These are phyloP conservation scores for Musa troglodytarum DNA, from an alignment of 176 grass and related monocot genomes.

Conservation along the genomic window DNA sequence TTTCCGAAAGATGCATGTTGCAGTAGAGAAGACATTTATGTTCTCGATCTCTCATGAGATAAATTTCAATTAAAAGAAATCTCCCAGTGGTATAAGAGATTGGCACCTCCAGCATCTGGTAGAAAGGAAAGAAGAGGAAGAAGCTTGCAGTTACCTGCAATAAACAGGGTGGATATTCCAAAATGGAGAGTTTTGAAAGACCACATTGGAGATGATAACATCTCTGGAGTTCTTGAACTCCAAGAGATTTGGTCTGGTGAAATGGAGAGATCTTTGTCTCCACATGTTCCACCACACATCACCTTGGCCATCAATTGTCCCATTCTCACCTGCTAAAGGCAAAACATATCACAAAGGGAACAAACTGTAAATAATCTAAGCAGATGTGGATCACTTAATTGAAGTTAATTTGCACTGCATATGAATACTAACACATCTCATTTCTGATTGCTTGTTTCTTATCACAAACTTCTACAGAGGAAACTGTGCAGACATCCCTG, in stretches of 20 bases:
- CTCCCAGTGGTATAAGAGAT: not conserved
- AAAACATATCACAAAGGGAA: not conserved
- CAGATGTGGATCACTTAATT: too few relatives aligned
- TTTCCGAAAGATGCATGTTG: too few relatives aligned
- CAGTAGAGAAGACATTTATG: too few relatives aligned
- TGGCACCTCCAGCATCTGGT: not conserved
- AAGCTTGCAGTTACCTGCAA: slow-evolving; percentile 29
- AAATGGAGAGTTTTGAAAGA: slow-evolving; percentile 78
- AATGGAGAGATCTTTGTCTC: slow-evolving; percentile 50
- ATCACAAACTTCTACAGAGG: too few relatives aligned
- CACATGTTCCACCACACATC: slow-evolving; percentile 96
- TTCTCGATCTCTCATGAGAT: too few relatives aligned
- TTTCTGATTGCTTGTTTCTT: too few relatives aligned
- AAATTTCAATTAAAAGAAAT: not conserved
- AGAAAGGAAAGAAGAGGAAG: not conserved
- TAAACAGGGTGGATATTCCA: slow-evolving; percentile 95
- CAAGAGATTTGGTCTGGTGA: slow-evolving; percentile 57
- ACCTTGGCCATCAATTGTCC: slow-evolving; percentile 77
- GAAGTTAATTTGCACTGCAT: not conserved
- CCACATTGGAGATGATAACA: slow-evolving; percentile 67
- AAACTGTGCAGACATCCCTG: too few relatives aligned
- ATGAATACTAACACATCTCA: too few relatives aligned
- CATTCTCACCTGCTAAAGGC: slow-evolving; percentile 39
- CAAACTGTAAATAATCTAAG: not conserved
- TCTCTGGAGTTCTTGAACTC: slow-evolving; percentile 81